Base-by-base conservation (phyloP, 495 filamentous ascomycete genomes). In the Aspergillus biplanus region DNA sequence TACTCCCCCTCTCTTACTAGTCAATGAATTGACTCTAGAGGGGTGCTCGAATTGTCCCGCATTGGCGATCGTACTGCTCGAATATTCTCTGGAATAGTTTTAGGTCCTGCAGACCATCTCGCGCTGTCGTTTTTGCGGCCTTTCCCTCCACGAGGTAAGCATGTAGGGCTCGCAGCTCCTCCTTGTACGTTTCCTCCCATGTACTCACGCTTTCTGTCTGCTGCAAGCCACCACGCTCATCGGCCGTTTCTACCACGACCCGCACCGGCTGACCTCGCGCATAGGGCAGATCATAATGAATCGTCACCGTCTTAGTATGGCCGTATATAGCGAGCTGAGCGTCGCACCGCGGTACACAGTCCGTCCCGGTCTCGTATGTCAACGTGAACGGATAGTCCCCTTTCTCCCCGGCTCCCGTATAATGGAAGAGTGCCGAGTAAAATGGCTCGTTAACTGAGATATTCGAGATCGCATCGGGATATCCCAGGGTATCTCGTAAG, bases 341-440 rank as follows among this genome's bases (percentile, higher is more conserved):
- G 65, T 88, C 86, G 56, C 85, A 86, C 0, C 77, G 61, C 6
- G 85, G 82, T 2, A 88, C 78, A 5, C 68, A 65, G 60, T 86
- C 77, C 34, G 85, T 76, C 2, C 86, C 84, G 1, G 74, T 78
- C 65, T 88, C 85, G 59, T 85, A 88, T n/a, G 78, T 73, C 9
- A 84, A 72, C 0, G 81, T 75, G 55, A 85, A 88, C 5, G 71
- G 70, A 48, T 80, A 72, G 0, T 52, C 61, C 7, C 64, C 58
- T 0, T 31, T 52, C 13, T 33, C 50, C 1, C 16, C 27, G 2
- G 53, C 57, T 57, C 73, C 70, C 16, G 66, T 74, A 54, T 79
- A 77, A 52, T 82, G 75, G 59, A 84, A 81, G 9, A 81, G 69
- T 4, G 75, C 79, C 2, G 76, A 75, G 62, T 80, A 85, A 60